phyloP scores from a whole-genome alignment of 192 early-diverging fungal species.

The Dispira parvispora region DNA sequence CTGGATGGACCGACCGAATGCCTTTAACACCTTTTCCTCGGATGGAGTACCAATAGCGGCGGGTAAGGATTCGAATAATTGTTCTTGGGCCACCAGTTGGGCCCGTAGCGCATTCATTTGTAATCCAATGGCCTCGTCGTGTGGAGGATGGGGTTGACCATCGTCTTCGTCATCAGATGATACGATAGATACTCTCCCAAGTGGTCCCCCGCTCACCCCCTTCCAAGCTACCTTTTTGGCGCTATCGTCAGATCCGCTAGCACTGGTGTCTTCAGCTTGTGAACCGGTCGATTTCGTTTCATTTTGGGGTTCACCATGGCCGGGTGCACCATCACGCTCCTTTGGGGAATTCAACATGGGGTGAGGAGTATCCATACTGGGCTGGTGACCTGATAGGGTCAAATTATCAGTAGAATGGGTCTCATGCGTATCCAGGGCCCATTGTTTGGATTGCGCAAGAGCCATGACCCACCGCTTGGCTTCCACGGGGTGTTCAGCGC shows the following conservation, averaged over 20 bases:
- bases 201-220: neutral
- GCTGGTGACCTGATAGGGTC: neutral
- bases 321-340: neutral
- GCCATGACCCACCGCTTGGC: constrained; percentile 73
- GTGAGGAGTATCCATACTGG: neutral
- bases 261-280: neutral
- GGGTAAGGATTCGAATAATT: constrained; percentile 30
- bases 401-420: neutral
- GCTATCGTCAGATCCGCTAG: constrained; percentile 4
- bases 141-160: constrained; percentile 22
- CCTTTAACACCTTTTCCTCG: constrained; percentile 15
- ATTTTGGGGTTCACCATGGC: neutral
- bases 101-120: constrained; percentile 32
- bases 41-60: constrained; percentile 11
- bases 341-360: neutral
- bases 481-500: constrained; percentile 42
- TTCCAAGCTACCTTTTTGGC: neutral
- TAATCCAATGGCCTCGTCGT: constrained; percentile 26
- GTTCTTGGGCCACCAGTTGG: constrained; percentile 41
- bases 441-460: constrained; percentile 60
- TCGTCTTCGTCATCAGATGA: constrained; percentile 25
- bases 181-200: constrained; percentile 11
- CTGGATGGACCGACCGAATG: constrained; percentile 10
- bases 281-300: constrained; percentile 5
- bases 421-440: constrained; percentile 28